phyloP scores from a whole-genome alignment of 345 rosid genomes.

The Geranium brycei region DNA sequence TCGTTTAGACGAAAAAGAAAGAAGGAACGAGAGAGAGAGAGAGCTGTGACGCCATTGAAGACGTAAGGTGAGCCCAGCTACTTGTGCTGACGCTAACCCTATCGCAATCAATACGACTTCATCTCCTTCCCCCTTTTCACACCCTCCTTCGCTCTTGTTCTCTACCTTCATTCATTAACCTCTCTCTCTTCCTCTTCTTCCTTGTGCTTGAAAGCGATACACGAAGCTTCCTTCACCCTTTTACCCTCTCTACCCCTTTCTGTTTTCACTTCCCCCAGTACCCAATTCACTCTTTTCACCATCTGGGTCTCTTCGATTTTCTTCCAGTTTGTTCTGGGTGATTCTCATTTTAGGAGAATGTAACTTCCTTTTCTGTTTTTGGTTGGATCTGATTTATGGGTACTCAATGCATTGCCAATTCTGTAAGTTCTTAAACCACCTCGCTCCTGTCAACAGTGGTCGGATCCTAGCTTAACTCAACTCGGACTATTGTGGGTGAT shows the following conservation, averaged over 20 bases:
- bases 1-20: too few species aligned
- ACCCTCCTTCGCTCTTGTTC: background rate
- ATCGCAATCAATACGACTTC: conserved; percentile 24
- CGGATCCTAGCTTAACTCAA: too few species aligned
- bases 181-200: background rate
- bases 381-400: background rate
- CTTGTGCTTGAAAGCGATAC: conserved; percentile 5
- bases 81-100: conserved; percentile 15
- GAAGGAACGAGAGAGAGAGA: too few species aligned
- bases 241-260: background rate
- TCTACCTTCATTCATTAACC: background rate
- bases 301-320: background rate
- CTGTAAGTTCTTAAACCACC: background rate
- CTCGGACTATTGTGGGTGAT: background rate
- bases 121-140: conserved; percentile 3
- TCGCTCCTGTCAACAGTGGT: too few species aligned
- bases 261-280: background rate
- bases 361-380: background rate
- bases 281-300: background rate
- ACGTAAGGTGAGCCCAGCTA: conserved; percentile 17
- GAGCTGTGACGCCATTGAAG: conserved; percentile 14
- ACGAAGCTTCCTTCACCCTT: conserved; percentile 14
- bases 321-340: background rate
- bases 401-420: background rate
- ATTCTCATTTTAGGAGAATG: background rate